Base-by-base conservation (phyloP, 2,329 filamentous ascomycete genomes). In the Venturia asperata region DNA sequence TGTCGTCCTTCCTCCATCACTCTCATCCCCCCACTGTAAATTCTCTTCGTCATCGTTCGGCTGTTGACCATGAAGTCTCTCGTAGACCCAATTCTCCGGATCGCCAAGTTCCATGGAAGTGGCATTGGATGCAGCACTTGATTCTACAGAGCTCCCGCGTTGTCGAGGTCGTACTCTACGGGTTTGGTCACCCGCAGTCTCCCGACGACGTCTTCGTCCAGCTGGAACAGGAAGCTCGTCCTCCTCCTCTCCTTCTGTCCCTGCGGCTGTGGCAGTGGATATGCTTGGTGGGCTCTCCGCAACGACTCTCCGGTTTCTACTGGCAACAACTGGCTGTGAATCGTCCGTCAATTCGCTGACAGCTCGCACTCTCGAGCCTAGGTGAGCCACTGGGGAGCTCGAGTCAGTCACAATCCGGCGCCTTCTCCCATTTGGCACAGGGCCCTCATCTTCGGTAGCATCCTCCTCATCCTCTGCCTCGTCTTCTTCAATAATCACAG, bases 1-100 rank as follows among this genome's bases (percentile, higher is more conserved):
- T 68, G 75, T 77, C 75, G 76, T 77, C 69, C 74, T 72, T 70
- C 71, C 76, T 68, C 75, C 75, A 73, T 77, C 76, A 68, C 76
- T 77, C 42, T 69, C 67, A 68, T 74, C 75, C 66, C 74, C 73
- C 66, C 74, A 70, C 66, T 74, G 73, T 41, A 65, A 10, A 60
- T 72, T 72, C 73, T 73, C 73, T 62, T 76, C 74, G 62, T 77
- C 74, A 47, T 68, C 68, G 15, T 43, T 21, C 10, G 60, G 15
- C 43, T 62, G 60, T 21, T 67, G 71, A 49, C 76, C 73, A 10
- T 41, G 37, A 6, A 62, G n/a, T 62, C 21, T n/a, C 37, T 30
- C 37, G 21, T 58, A 58, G 27, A 19, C 30, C 52, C 27, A 34
- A n/a, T 37, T 37, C 2, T 27, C 39, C 49, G 45, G 45, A 9